Base-by-base conservation (phyloP, 2,329 filamentous ascomycete genomes). In the Colletotrichum sp. region DNA sequence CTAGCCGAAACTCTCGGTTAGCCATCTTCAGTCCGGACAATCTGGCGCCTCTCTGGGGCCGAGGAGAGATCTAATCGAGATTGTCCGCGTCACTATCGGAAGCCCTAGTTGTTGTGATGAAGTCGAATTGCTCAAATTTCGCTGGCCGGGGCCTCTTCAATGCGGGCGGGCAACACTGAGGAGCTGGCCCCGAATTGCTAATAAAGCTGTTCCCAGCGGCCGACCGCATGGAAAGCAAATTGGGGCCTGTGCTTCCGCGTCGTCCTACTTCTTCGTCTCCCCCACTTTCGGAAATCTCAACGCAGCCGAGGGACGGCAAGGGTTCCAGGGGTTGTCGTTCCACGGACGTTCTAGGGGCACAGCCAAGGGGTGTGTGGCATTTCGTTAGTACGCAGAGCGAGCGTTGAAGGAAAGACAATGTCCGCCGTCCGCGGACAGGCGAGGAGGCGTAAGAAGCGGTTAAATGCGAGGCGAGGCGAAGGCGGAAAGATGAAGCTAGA, bases 231-330 rank as follows among this genome's bases (percentile, higher is more conserved):
- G 18, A 24, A 65, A 28, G 16, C 34, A 48, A 4, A 73, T 14
- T 26, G 57, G 39, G 74, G 74, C 74, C 43, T 76, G 65, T 69
- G 74, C 70, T 67, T 63, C 30, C 39, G 16, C 39, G 39, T 43
- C 39, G 39, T 55, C 63, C 21, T 59, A 64, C 57, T 39, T 69
- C 13, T n/a, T 36, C 21, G 26, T 24, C n/a, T 18, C 52, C 75
- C 71, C 75, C 63, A 74, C 72, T 52, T 55, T 68, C 55, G 66
- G 71, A 75, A 71, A 74, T 68, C 66, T 71, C 66, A 21, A 71
- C 28, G 60, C 39, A 24, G 71, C 61, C 60, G 60, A 55, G 60
- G 36, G 13, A 69, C 32, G 52, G 66, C 64, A 48, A 21, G 66
- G 74, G 21, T 36, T 39, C 69, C 73, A 68, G 48, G 74, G 36